Base-by-base conservation (phyloP, 148 eudicot species). In the Tetragonia tetragonoides region DNA sequence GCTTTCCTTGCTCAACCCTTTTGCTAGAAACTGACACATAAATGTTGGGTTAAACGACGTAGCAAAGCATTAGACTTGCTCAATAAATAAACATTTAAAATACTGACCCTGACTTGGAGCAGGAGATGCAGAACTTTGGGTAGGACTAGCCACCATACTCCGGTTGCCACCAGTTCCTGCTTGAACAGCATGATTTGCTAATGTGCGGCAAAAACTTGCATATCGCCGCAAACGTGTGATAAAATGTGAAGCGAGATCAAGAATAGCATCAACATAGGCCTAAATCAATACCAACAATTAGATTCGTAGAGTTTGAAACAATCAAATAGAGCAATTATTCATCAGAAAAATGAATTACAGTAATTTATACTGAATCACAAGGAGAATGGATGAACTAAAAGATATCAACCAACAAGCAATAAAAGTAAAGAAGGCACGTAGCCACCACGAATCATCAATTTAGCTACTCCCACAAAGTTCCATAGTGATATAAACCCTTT, bases 191-290 rank as follows among this genome's bases (percentile, higher is more conserved):
- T 93, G 97, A 85, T 89, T 95, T 49, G 99, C 99, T 84, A 95
- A 84, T 42, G 97, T 95, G 49, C 99, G 97, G 80, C 99, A 95
- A 84, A 95, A 95, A 82, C 99, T 95, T 70, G 99, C 99, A 87
- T 95, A 95, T 56, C 99, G 97, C 28, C 99, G 85, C 81, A 95
- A 86, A 74, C 99, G 97, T 61, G 99, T 95, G 78, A 95, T 95
- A 81, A 95, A 95, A 84, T 95, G 99, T 46, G 99, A 95, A 68
- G 99, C 97, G 66, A 95, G 86, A 88, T 95, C 99, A 69, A 95
- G 94, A 75, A 95, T 86, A 39, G 99, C 92, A 86, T 95, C 99
- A 86, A 95, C 97, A 87, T 95, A 93, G 41, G 99, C 99, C 99
- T 95, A 88, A 77, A 85, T 42, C 10, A 47, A 61, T 59, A 46